Percentiles rank a stretch among this genome's conserved stretches.
Conservation (phyloP, 1,284 basidiomycete genomes). For the Athelia psychrophila region DNA sequence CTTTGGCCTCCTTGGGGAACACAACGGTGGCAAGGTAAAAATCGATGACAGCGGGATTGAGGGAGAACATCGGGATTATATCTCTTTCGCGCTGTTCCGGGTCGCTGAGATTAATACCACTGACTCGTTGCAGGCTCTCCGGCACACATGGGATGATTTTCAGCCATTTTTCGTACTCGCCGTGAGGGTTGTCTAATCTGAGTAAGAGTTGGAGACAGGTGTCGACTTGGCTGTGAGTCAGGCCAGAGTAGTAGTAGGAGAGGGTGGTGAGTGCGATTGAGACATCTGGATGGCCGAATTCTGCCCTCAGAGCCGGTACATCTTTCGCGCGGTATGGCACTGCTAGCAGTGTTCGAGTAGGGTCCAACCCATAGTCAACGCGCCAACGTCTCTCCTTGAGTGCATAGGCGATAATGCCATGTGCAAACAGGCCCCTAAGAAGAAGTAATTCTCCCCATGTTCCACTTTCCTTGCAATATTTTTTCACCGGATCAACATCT, state of each 20-base stretch:
- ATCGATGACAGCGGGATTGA: constrained; percentile 39
- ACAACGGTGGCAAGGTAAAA: constrained; percentile 48
- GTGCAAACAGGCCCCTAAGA: constrained; percentile 37
- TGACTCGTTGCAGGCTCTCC: constrained; percentile 23
- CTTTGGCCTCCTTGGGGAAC: constrained; percentile 47
- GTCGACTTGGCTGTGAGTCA: constrained; percentile 36
- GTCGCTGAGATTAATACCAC: constrained; percentile 41
- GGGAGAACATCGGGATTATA: constrained; percentile 33
- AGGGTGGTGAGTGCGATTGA: constrained; percentile 46
- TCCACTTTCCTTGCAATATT: neutral
- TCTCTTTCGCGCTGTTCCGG: constrained; percentile 26
- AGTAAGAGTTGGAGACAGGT: constrained; percentile 37
- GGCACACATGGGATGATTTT: constrained; percentile 21
- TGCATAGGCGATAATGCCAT: constrained; percentile 24
- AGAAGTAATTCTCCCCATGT: constrained; percentile 36
- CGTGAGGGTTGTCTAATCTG: constrained; percentile 40
- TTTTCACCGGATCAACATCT: neutral
- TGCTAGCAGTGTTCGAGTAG: constrained; percentile 10
- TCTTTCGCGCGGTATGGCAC: constrained; percentile 27
- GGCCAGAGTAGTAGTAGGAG: constrained; percentile 50
- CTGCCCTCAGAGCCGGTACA: constrained; percentile 42
- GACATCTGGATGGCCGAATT: constrained; percentile 57
- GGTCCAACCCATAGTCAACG: constrained; percentile 29
- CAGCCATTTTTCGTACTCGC: constrained; percentile 42
- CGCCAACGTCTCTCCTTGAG: constrained; percentile 25